Conservation (phyloP, 192 early-diverging fungal genomes). For the Entophlyctis helioformis region DNA sequence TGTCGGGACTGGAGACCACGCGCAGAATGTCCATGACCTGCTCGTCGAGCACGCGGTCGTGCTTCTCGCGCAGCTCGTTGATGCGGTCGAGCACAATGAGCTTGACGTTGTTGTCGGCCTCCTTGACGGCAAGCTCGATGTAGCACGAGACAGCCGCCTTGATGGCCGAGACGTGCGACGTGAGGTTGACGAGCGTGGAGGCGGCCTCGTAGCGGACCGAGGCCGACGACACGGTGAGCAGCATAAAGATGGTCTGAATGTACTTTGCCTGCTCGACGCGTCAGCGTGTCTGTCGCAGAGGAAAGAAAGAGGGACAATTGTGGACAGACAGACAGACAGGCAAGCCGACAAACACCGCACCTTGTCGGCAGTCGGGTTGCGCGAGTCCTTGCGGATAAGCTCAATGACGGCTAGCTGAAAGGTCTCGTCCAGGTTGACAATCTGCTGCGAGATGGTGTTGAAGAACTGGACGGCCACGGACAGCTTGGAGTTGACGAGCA, state of each 20-base stretch:
- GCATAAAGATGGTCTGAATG: constrained; percentile 78
- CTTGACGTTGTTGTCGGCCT: constrained; percentile 97
- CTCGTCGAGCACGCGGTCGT: constrained; percentile 81
- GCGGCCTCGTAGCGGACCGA: constrained; percentile 98
- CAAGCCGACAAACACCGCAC: too few relatives aligned
- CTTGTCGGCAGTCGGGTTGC: constrained; percentile 70
- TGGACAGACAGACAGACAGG: not conserved
- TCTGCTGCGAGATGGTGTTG: constrained; percentile 55
- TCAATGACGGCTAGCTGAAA: constrained; percentile 91
- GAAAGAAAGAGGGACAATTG: too few relatives aligned
- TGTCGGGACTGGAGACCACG: constrained; percentile 81
- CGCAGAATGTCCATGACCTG: constrained; percentile 95
- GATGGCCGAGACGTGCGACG: constrained; percentile 77
- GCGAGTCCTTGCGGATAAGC: constrained; percentile 84
- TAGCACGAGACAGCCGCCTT: constrained; percentile 87
- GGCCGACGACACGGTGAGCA: constrained; percentile 67
- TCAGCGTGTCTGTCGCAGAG: too few relatives aligned
- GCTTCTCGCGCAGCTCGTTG: constrained; percentile 77
- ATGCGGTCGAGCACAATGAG: constrained; percentile 88
- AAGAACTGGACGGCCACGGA: constrained; percentile 76
- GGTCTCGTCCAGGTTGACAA: constrained; percentile 76
- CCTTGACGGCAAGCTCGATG: constrained; percentile 82
- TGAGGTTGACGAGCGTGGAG: constrained; percentile 75
- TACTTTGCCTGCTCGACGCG: constrained; percentile 59
- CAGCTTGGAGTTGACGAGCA: constrained; percentile 70